phyloP scores from a whole-genome alignment of 805 yeast genomes.

The Lipomyces spencermartinsiae region DNA sequence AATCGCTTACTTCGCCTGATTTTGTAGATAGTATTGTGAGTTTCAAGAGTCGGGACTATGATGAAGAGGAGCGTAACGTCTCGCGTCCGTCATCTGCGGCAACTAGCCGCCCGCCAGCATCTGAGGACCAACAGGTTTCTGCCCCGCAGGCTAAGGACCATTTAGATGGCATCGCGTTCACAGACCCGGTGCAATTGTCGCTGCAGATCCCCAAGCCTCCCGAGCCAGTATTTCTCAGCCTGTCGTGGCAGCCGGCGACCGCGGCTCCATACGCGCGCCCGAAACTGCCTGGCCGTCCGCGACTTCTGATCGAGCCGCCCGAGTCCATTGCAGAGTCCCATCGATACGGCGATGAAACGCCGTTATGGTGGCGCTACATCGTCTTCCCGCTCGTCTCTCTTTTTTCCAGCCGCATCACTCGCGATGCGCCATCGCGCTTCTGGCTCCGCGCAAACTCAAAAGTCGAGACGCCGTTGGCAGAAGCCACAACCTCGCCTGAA shows the following conservation, averaged over 20 bases:
- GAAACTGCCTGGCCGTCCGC: neutral
- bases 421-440: slow-evolving; percentile 12
- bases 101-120: neutral
- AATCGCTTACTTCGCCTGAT: slow-evolving; percentile 5
- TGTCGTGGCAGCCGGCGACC: neutral
- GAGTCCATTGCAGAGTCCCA: neutral
- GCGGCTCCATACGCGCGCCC: neutral
- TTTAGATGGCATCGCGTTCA: slow-evolving; percentile 4
- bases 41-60: neutral
- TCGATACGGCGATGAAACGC: neutral
- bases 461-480: slow-evolving; percentile 16
- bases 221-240: neutral
- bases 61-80: neutral
- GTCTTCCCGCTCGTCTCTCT: slow-evolving; percentile 14
- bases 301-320: neutral
- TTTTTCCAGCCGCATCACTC: slow-evolving; percentile 3
- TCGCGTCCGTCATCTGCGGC: slow-evolving; percentile 5
- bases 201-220: neutral
- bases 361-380: slow-evolving; percentile 22
- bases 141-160: neutral
- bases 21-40: neutral
- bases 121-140: neutral
- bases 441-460: slow-evolving; percentile 9
- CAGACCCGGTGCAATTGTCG: neutral
- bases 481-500: slow-evolving; percentile 27